Conservation (phyloP, 495 filamentous ascomycete species). For the Wilcoxina mikolae region DNA sequence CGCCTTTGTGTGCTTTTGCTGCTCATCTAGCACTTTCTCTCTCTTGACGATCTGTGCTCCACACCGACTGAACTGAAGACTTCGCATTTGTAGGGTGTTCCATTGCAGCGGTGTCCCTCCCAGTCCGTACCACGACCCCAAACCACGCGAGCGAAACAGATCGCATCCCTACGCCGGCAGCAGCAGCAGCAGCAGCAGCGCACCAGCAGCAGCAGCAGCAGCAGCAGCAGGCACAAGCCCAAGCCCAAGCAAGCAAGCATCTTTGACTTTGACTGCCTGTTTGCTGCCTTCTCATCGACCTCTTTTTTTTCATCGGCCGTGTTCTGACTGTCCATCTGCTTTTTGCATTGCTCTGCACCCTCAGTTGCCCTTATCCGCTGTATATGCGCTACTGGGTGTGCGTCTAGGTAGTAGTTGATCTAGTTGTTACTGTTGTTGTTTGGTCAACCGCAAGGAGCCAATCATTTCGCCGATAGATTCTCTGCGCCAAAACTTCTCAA, state of each 20-base stretch:
- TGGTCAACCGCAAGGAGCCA: too few relatives aligned
- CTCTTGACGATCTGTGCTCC: not conserved
- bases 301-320: not conserved
- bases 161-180: conserved; percentile 19
- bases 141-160: conserved; percentile 28
- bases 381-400: too few relatives aligned
- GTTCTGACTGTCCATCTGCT: not conserved
- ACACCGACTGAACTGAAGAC: not conserved
- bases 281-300: not conserved
- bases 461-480: too few relatives aligned
- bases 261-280: not conserved
- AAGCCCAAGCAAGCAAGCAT: not conserved
- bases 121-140: conserved; percentile 17
- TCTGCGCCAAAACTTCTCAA: too few relatives aligned
- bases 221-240: not conserved
- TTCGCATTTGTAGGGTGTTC: not conserved
- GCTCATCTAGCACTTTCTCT: not conserved
- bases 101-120: not conserved
- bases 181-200: conserved; percentile 9
- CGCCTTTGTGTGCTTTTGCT: not conserved
- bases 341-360: too few relatives aligned
- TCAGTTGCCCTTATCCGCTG: too few relatives aligned
- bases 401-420: too few relatives aligned
- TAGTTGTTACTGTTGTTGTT: too few relatives aligned
- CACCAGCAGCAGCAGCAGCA: conserved; percentile 9